Base-by-base conservation (phyloP, 805 yeast species). In the Wickerhamomyces strasburgensis region DNA sequence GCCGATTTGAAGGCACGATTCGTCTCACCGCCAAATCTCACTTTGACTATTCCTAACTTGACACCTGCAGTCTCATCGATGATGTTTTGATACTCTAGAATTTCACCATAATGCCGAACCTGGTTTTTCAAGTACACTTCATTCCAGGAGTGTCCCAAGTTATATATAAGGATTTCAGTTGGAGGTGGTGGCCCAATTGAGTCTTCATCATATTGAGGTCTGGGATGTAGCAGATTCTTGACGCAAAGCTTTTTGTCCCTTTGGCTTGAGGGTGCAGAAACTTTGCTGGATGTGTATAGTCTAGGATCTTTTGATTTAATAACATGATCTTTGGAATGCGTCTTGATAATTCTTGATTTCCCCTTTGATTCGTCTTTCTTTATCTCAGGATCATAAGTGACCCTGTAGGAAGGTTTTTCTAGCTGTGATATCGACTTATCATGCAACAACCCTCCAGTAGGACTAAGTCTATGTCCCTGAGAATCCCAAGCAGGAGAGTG, bases 151-250 rank as follows among this genome's bases (percentile, higher is more conserved):
- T 70, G 51, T 3, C 85, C 80, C 34, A 80, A 64, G 14, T 80
- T 82, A 72, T 85, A 80, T 5, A 85, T 67, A 2, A 87, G 73
- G 27, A 88, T 57, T 49, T 82, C 88, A 7, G 74, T 62, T 4
- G 78, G 69, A 1, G 95, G 96, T 14, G 79, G 75, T 0, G 82
- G 79, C 0, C 93, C 94, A 10, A 85, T 54, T 0, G 94, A 84
- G 50, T 80, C 68, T 40, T 78, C 70, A 56, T 87, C 95, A 54
- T 70, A 84, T 5, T 25, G 3, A 18, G 43, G 39, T 10, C 27
- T 42, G 3, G 73, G 61, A 21, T 58, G 58, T 0, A 70, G 67
- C 13, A 71, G 58, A 14, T 65, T 65, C 42, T 65, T 69, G 49
- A 57, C 67, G 0, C 70, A 70, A 31, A 64, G 54, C 30, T 64